Percentiles rank a stretch among this genome's conserved stretches.
Conservation (phyloP, 2,329 filamentous ascomycete genomes). For the Aspergillus thermomutatus region DNA sequence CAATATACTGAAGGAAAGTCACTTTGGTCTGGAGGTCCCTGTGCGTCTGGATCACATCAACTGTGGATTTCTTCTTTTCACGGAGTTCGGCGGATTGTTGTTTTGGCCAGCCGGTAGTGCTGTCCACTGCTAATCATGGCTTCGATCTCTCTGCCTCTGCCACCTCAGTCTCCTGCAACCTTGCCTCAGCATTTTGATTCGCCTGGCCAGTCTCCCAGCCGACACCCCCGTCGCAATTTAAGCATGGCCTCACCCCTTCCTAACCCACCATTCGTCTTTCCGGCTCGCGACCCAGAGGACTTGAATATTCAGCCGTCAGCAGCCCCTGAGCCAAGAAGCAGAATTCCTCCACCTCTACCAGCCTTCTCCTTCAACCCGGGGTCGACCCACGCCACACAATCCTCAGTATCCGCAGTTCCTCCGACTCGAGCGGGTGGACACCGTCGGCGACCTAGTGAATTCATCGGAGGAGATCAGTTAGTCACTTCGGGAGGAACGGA, state of each 20-base stretch:
- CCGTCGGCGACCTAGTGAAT: slow-evolving; percentile 77
- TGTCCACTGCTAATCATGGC: slow-evolving; percentile 25
- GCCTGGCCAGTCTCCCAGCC: slow-evolving; percentile 12
- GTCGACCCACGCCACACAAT: slow-evolving; percentile 39
- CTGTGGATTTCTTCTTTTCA: slow-evolving; percentile 4
- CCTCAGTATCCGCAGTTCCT: slow-evolving; percentile 55
- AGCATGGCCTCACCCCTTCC: slow-evolving; percentile 40
- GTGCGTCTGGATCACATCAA: slow-evolving; percentile 19
- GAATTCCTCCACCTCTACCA: slow-evolving; percentile 30
- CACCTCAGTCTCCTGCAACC: slow-evolving; percentile 23
- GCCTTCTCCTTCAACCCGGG: slow-evolving; percentile 39
- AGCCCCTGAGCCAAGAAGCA: slow-evolving; percentile 51
- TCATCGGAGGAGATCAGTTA: slow-evolving; percentile 65
- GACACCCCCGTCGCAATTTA: slow-evolving; percentile 23
- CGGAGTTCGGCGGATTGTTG: slow-evolving; percentile 4
- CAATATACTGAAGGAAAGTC: slow-evolving; percentile 21
- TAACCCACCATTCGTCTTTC: slow-evolving; percentile 66
- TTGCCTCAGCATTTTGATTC: slow-evolving; percentile 28
- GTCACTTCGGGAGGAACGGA: slow-evolving; percentile 62
- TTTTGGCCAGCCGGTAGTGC: slow-evolving; percentile 1
- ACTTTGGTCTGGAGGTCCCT: slow-evolving; percentile 27
- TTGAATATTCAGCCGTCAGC: slow-evolving; percentile 36
- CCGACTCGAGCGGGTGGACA: slow-evolving; percentile 55
- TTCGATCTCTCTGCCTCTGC: slow-evolving; percentile 36
- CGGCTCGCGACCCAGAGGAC: slow-evolving; percentile 44